Conservation (phyloP, 2,329 filamentous ascomycete genomes). For the Stenocarpella maydis region DNA sequence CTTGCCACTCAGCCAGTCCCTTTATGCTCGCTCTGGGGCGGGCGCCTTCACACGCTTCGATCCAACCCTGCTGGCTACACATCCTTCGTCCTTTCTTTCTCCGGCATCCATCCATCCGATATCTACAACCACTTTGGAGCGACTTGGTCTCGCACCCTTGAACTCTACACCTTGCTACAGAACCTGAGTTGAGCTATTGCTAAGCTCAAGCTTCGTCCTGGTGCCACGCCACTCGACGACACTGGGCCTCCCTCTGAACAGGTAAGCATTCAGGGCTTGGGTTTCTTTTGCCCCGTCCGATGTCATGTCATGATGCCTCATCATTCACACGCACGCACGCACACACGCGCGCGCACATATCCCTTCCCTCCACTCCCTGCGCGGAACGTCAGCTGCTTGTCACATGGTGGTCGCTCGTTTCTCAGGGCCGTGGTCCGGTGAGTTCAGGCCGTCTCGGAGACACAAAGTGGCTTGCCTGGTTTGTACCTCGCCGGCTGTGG, state of each 20-base stretch:
- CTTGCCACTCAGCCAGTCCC: too few relatives aligned
- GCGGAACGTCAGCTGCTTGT: not conserved
- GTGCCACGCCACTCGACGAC: not conserved
- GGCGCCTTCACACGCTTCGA: constrained; percentile 2
- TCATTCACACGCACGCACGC: not conserved
- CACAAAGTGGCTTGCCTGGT: not conserved
- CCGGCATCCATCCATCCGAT: constrained; percentile 3
- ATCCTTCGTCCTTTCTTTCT: not conserved
- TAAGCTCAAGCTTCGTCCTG: constrained; percentile 10
- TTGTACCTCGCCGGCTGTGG: not conserved
- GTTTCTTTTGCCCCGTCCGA: not conserved
- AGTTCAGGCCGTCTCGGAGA: not conserved
- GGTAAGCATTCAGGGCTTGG: constrained; percentile 4
- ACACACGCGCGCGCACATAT: not conserved
- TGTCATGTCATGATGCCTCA: constrained; percentile 9
- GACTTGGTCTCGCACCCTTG: constrained; percentile 10
- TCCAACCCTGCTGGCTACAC: constrained; percentile 6
- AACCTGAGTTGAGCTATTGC: not conserved
- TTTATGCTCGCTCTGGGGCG: not conserved
- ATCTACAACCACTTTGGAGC: constrained; percentile 24
- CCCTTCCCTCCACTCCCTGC: not conserved
- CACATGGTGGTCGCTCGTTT: not conserved
- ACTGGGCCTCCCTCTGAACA: constrained; percentile 10
- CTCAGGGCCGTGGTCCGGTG: not conserved
- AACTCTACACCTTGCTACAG: constrained; percentile 9